phyloP scores from a whole-genome alignment of 352 stramenopile species.

The Phytophthora syringae region DNA sequence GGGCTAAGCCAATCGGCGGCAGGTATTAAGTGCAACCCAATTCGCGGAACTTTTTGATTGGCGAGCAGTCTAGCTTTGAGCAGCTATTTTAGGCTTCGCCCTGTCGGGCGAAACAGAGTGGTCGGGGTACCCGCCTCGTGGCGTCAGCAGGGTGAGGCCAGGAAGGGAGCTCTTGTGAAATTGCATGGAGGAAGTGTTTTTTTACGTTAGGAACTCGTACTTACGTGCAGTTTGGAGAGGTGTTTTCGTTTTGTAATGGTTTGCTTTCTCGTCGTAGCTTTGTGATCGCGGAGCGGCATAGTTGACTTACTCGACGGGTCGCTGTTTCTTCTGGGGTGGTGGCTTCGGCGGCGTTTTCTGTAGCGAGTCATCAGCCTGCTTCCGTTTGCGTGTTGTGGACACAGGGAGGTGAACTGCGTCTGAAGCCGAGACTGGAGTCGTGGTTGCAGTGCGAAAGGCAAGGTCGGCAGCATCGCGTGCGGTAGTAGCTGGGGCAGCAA shows the following conservation, averaged over 20 bases:
- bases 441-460: background rate
- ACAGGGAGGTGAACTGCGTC: slow-evolving; percentile 1
- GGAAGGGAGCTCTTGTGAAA: background rate
- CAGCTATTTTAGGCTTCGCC: slow-evolving; percentile 5
- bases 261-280: too few species aligned
- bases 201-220: too few species aligned
- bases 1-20: too few species aligned
- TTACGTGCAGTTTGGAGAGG: too few species aligned
- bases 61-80: too few species aligned
- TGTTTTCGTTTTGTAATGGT: too few species aligned
- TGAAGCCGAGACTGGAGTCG: background rate
- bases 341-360: background rate
- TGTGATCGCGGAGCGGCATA: background rate
- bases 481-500: background rate
- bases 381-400: slow-evolving; percentile 1
- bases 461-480: background rate
- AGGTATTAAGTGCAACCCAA: too few species aligned
- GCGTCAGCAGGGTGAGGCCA: background rate
- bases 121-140: slow-evolving; percentile 2
- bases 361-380: background rate
- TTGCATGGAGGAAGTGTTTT: background rate
- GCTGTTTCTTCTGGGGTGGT: slow-evolving; percentile 3
- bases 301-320: background rate
- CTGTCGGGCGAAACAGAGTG: slow-evolving; percentile 2
- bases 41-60: too few species aligned